Evolutionary conservation across 768 basidiomycete species (phyloP).

Genomic region (Amanita subjunquillea): DNA sequence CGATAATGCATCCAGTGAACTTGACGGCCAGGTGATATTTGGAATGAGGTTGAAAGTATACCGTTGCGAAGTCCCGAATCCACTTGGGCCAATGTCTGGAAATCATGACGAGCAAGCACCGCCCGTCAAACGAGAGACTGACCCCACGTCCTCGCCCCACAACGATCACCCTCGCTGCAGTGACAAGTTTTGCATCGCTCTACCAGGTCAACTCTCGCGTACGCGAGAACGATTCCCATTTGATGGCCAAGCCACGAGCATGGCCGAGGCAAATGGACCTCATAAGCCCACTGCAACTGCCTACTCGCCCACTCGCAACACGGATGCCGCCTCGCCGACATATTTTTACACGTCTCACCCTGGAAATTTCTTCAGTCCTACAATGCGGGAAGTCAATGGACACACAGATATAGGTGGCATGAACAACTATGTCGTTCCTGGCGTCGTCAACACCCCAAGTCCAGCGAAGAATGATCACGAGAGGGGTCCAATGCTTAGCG

Average conservation of each 20-base stretch:
- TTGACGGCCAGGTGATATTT: conserved; percentile 40
- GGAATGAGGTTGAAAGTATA: conserved; percentile 41
- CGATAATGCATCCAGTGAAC: conserved; percentile 33
- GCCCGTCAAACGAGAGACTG: conserved; percentile 9
- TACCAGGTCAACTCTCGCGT: conserved; percentile 24
- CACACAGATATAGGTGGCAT: background rate
- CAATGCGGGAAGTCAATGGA: conserved; percentile 1
- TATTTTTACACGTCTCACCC: conserved; percentile 23
- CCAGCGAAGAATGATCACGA: background rate
- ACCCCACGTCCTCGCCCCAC: conserved; percentile 1
- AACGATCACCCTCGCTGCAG: conserved; percentile 6
- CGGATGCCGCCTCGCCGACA: conserved; percentile 19
- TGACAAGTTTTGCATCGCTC: conserved; percentile 13
- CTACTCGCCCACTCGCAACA: conserved; percentile 5
- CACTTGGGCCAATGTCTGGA: conserved; percentile 4
- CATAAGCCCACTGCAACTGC: conserved; percentile 2
- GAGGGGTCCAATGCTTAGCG: background rate
- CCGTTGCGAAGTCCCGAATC: conserved; percentile 18
- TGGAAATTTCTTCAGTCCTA: conserved; percentile 1
- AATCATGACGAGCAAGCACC: conserved; percentile 11
- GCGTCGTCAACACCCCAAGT: background rate
- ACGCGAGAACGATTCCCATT: conserved; percentile 22
- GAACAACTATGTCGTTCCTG: background rate
- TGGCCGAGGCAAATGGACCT: conserved; percentile 1
- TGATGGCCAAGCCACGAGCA: conserved; percentile 13